These are phyloP conservation scores for Neonectria ditissima DNA, from an alignment of 2,329 filamentous ascomycete genomes.

Conservation along the genomic window DNA sequence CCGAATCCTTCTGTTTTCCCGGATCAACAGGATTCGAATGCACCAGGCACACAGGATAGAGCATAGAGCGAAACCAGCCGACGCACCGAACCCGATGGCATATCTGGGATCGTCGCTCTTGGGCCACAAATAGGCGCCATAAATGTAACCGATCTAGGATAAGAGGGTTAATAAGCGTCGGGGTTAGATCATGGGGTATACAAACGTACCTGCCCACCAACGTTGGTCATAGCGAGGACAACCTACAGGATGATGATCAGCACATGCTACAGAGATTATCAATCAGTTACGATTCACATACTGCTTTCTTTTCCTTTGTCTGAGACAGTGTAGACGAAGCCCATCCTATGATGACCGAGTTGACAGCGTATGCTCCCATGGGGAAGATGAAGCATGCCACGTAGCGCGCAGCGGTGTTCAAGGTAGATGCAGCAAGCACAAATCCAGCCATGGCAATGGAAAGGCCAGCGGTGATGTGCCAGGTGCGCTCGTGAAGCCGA, in stretches of 20 bases:
- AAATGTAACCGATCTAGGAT: slow-evolving; percentile 57
- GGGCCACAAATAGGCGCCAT: slow-evolving; percentile 64
- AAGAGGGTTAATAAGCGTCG: background rate
- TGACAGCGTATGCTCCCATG: slow-evolving; percentile 58
- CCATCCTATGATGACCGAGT: slow-evolving; percentile 61
- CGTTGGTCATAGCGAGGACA: slow-evolving; percentile 61
- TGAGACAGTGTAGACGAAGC: slow-evolving; percentile 57
- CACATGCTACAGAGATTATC: background rate
- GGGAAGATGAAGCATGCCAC: slow-evolving; percentile 57
- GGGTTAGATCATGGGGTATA: background rate
- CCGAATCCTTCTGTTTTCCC: slow-evolving; percentile 55
- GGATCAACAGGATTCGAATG: slow-evolving; percentile 54
- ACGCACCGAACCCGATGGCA: slow-evolving; percentile 58
- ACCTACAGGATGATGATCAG: slow-evolving; percentile 31
- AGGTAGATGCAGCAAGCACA: slow-evolving; percentile 51
- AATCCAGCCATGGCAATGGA: slow-evolving; percentile 57
- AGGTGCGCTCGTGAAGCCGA: slow-evolving; percentile 60
- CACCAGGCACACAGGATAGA: slow-evolving; percentile 56
- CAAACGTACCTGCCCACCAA: slow-evolving; percentile 51
- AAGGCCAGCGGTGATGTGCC: slow-evolving; percentile 61
- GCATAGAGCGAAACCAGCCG: slow-evolving; percentile 55
- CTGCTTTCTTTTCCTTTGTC: slow-evolving; percentile 62
- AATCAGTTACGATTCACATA: slow-evolving; percentile 25
- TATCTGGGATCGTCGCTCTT: slow-evolving; percentile 58
- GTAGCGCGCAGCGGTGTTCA: slow-evolving; percentile 55